Percentiles rank a stretch among this genome's conserved stretches.
These are phyloP conservation scores for Toxoplasma gondii DNA, from an alignment of 169 alveolate genomes.

Conservation along the genomic window DNA sequence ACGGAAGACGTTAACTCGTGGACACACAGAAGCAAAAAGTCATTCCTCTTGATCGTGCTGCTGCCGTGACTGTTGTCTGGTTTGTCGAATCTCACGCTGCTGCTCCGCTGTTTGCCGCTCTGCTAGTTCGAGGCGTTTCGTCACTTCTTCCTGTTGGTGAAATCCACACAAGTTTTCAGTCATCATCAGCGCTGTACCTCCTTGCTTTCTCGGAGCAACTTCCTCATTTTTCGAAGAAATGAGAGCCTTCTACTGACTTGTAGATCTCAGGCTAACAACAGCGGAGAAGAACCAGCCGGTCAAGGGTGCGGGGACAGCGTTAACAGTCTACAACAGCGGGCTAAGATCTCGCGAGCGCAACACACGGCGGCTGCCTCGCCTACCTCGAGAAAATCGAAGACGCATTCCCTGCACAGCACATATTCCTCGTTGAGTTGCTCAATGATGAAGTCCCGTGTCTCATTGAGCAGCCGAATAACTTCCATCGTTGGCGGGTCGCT, in stretches of 20 bases:
- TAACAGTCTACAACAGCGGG: too few relatives aligned
- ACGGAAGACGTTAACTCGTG: too few relatives aligned
- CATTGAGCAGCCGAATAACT: conserved; percentile 64
- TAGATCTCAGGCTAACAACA: too few relatives aligned
- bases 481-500: conserved; percentile 73
- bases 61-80: neutral
- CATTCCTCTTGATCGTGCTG: conserved; percentile 6
- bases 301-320: too few relatives aligned
- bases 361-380: too few relatives aligned
- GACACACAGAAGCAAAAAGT: neutral
- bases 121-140: conserved; percentile 64
- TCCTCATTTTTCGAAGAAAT: too few relatives aligned
- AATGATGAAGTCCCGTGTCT: conserved; percentile 60
- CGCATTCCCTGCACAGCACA: conserved; percentile 66
- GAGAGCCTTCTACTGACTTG: too few relatives aligned
- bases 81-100: conserved; percentile 42
- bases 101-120: conserved; percentile 61
- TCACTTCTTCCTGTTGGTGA: conserved; percentile 62
- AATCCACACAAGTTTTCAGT: neutral
- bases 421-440: conserved; percentile 60
- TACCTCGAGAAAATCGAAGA: conserved; percentile 66
- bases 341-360: too few relatives aligned
- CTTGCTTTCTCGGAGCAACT: too few relatives aligned
- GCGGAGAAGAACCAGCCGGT: too few relatives aligned
- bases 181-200: too few relatives aligned